Conservation (phyloP, 208 protist species). For the Leptomonas pyrrhocoris region DNA sequence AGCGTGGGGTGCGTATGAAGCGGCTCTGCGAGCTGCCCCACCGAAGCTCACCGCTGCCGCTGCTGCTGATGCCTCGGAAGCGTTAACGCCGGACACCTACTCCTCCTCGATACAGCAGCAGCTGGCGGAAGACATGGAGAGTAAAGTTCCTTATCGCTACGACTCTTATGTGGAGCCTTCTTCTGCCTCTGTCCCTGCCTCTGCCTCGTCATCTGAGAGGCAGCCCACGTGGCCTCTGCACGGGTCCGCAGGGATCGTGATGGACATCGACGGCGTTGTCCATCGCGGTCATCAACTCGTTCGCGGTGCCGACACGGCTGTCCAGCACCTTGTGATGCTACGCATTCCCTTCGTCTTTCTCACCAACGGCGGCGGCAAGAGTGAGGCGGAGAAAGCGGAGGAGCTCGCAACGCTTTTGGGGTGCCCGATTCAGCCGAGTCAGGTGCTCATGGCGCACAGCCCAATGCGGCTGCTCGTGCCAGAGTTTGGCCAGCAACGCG, state of each 20-base stretch:
- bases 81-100: slow-evolving; percentile 25
- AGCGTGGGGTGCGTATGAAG: slow-evolving; percentile 78
- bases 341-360: slow-evolving; percentile 85
- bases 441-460: slow-evolving; percentile 78
- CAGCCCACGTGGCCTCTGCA: slow-evolving; percentile 70
- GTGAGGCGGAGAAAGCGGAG: slow-evolving; percentile 74
- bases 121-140: slow-evolving; percentile 55
- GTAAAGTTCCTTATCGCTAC: slow-evolving; percentile 84
- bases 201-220: background rate
- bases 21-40: slow-evolving; percentile 15
- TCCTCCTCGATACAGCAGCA: slow-evolving; percentile 47
- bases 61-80: background rate
- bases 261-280: slow-evolving; percentile 89
- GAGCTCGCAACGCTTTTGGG: slow-evolving; percentile 68
- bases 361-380: slow-evolving; percentile 75
- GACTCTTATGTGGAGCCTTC: slow-evolving; percentile 36
- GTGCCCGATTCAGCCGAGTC: slow-evolving; percentile 49
- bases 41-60: background rate
- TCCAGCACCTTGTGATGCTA: slow-evolving; percentile 65
- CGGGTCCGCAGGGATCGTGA: slow-evolving; percentile 74
- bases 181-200: slow-evolving; percentile 8
- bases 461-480: slow-evolving; percentile 80
- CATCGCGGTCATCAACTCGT: slow-evolving; percentile 70
- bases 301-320: slow-evolving; percentile 66
- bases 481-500: slow-evolving; percentile 43